Evolutionary conservation across 495 filamentous ascomycete genomes (phyloP).

Genomic region (Wilcoxina mikolae): DNA sequence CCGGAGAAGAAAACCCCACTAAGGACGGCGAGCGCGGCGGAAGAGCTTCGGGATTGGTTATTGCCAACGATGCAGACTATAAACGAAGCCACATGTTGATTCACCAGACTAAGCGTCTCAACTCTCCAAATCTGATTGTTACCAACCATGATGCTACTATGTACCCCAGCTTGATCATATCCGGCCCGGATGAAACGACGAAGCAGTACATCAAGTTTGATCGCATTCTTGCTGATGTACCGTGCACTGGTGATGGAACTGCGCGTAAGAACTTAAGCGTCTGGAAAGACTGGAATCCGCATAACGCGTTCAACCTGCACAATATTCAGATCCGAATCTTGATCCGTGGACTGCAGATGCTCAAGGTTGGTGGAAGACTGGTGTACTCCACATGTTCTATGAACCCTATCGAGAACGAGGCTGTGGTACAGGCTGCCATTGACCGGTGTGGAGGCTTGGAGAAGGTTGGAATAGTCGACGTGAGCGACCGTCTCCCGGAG

Average conservation of each 20-base stretch:
- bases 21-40: constrained; percentile 35
- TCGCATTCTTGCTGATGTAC: constrained; percentile 88
- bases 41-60: constrained; percentile 72
- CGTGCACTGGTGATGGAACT: constrained; percentile 92
- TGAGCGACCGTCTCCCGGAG: constrained; percentile 55
- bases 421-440: constrained; percentile 74
- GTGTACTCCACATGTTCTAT: constrained; percentile 97
- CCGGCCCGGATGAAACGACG: constrained; percentile 37
- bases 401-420: constrained; percentile 95
- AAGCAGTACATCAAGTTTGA: constrained; percentile 88
- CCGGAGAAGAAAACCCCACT: constrained; percentile 35
- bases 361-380: constrained; percentile 83
- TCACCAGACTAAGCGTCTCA: constrained; percentile 91
- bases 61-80: constrained; percentile 92
- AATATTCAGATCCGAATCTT: constrained; percentile 75
- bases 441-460: constrained; percentile 71
- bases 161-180: constrained; percentile 65
- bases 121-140: constrained; percentile 90
- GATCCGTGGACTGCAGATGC: constrained; percentile 85
- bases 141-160: constrained; percentile 96
- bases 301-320: constrained; percentile 70
- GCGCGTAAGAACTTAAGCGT: constrained; percentile 76
- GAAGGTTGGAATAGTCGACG: constrained; percentile 73
- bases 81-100: constrained; percentile 91
- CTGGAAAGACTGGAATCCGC: constrained; percentile 87